Evolutionary conservation across 2,329 filamentous ascomycete genomes (phyloP).

Genomic region (Alternaria gaisen): DNA sequence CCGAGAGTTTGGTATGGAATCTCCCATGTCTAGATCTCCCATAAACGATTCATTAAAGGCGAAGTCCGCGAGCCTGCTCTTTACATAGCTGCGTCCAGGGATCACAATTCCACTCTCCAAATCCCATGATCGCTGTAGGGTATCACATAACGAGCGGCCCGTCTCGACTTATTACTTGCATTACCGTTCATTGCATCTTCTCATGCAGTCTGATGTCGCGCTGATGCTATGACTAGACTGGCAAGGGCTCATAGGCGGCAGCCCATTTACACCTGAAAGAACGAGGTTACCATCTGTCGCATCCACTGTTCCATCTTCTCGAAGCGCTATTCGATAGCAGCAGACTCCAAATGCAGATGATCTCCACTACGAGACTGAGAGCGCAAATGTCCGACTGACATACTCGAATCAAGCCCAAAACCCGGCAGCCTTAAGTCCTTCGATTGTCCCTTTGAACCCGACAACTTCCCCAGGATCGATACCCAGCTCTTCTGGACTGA

Average conservation of each 20-base stretch:
- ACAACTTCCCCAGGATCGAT: slow-evolving; percentile 37
- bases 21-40: too few relatives aligned
- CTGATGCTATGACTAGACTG: background rate
- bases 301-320: too few relatives aligned
- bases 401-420: slow-evolving; percentile 7
- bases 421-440: slow-evolving; percentile 14
- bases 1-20: too few relatives aligned
- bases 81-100: background rate
- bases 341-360: too few relatives aligned
- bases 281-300: slow-evolving; percentile 18
- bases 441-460: slow-evolving; percentile 33
- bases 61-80: too few relatives aligned
- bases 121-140: background rate
- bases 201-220: background rate
- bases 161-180: background rate
- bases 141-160: background rate
- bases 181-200: background rate
- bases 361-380: too few relatives aligned
- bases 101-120: accelerated
- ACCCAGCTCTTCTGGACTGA: slow-evolving; percentile 34
- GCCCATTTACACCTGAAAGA: slow-evolving; percentile 23
- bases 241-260: background rate
- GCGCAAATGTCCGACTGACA: too few relatives aligned
- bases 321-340: too few relatives aligned
- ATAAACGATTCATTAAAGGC: too few relatives aligned